Percentiles rank a stretch among this genome's conserved stretches.
Evolutionary conservation across 1,284 basidiomycete species (phyloP).

Genomic region (Fomitopsis palustris): DNA sequence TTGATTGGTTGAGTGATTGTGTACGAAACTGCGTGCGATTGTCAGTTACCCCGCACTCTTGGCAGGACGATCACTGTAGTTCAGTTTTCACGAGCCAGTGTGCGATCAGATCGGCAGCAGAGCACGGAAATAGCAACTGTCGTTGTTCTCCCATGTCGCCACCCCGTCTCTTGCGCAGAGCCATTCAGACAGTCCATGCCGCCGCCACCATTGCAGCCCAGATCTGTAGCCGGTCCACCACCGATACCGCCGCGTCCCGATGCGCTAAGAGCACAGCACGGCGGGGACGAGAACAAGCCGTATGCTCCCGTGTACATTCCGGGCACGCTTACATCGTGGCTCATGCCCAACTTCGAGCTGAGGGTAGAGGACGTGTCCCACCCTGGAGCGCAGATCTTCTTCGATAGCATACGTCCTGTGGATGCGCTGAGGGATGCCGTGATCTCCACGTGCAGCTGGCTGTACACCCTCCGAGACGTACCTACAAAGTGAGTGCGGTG

Average conservation of each 20-base stretch:
- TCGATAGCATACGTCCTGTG: constrained; percentile 45
- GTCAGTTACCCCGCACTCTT: not conserved
- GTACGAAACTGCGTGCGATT: not conserved
- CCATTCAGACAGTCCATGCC: not conserved
- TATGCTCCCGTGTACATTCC: constrained; percentile 27
- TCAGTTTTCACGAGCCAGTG: not conserved
- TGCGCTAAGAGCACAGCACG: not conserved
- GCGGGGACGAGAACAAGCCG: not conserved
- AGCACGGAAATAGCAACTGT: not conserved
- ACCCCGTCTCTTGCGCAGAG: not conserved
- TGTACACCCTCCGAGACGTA: constrained; percentile 56
- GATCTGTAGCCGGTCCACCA: not conserved
- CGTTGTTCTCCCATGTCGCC: not conserved
- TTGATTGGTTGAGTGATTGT: not conserved
- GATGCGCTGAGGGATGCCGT: constrained; percentile 49
- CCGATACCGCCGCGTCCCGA: not conserved
- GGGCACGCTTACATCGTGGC: constrained; percentile 37
- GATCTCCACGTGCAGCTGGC: constrained; percentile 48
- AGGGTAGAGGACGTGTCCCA: constrained; percentile 57
- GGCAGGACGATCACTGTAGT: not conserved
- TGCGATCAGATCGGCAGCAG: not conserved
- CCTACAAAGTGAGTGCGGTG: constrained; percentile 48
- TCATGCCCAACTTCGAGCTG: constrained; percentile 52
- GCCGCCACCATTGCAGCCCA: not conserved
- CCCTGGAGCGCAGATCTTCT: constrained; percentile 54